Evolutionary conservation across 345 rosid species (phyloP).

Genomic region (Pelargonium nanum): DNA sequence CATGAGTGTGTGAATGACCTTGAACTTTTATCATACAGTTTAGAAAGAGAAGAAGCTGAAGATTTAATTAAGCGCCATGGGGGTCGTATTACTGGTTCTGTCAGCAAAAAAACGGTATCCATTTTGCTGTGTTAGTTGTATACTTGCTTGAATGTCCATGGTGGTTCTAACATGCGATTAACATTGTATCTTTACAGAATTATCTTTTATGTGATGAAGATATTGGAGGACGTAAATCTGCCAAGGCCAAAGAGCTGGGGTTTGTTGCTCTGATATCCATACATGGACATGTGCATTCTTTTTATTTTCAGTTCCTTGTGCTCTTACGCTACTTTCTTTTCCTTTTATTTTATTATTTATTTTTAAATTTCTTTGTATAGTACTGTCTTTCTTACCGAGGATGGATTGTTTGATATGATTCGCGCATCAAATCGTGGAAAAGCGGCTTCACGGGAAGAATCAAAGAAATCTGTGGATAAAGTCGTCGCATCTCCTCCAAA

Average conservation of each 20-base stretch:
- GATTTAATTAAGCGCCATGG: slow-evolving; percentile 88
- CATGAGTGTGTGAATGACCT: no score
- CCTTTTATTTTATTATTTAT: slow-evolving; percentile 16
- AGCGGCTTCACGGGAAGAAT: slow-evolving; percentile 24
- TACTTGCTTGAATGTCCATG: slow-evolving; percentile 10
- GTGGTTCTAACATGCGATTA: slow-evolving; percentile 12
- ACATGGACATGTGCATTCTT: not conserved
- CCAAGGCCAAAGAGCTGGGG: slow-evolving; percentile 94
- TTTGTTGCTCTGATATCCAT: slow-evolving; percentile 25
- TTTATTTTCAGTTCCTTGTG: slow-evolving; percentile 12
- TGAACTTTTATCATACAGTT: slow-evolving; percentile 32
- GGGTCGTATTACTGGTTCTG: slow-evolving; percentile 89
- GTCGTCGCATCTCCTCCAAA: slow-evolving; percentile 28
- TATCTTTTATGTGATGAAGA: slow-evolving; percentile 96
- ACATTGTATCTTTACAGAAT: slow-evolving; percentile 44
- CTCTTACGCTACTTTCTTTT: no score
- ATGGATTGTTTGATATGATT: slow-evolving; percentile 78
- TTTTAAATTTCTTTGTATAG: slow-evolving; percentile 37
- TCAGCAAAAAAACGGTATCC: slow-evolving; percentile 94
- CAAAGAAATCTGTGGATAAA: slow-evolving; percentile 31
- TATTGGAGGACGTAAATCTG: slow-evolving; percentile 79
- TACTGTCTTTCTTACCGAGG: slow-evolving; percentile 75
- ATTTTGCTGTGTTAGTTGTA: slow-evolving; percentile 11
- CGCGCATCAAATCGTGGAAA: slow-evolving; percentile 52
- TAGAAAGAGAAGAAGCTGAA: slow-evolving; percentile 99